Base-by-base conservation (phyloP, 2,329 filamentous ascomycete genomes). In the Atkinsonella texensis region DNA sequence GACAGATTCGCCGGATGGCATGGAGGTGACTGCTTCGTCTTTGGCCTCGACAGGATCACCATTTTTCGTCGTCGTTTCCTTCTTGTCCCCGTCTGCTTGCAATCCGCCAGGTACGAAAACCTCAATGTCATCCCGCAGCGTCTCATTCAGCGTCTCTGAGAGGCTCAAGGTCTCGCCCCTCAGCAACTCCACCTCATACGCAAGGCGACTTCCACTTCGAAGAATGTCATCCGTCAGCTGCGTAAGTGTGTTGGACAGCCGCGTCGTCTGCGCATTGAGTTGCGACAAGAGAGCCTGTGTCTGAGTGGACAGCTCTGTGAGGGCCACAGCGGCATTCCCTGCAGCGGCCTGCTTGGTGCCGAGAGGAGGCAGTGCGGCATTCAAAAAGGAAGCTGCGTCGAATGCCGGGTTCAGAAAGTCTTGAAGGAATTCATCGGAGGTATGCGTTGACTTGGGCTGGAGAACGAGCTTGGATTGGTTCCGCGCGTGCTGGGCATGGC, bases 141-240 rank as follows among this genome's bases (percentile, higher is more conserved):
- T 80, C 57, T 90, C 86, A 5, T 82, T 80, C 59, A 97, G 71
- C 2, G 84, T 77, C 63, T 96, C 90, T 1, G 83, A 82, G 38
- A 96, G 72, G n/a, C 85, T 78, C 46, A 89, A 70, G 2, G 89
- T 86, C 68, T 96, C 90, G 56, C 90, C 90, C n/a, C 89, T 81
- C 47, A 97, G 69, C 17, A 97, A 79, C 68, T 97, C 91, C 18
- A 97, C 91, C 68, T 97, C 88, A 63, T 98, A 98, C 18, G 90
- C 89, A 52, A 98, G 72, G 4, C 91, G 79, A 57, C 87, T 89
- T 28, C 90, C 88, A 61, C 88, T 90, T 52, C 93, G 81, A 55
- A 98, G 70, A 56, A 98, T 97, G 59, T 97, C 93, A 66, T 98
- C 91, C 11, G 93, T 96, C 54, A 97, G 74, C 62, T 91, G 84